Base-by-base conservation (phyloP, 1,284 basidiomycete species). In the Heterobasidion occidentale region DNA sequence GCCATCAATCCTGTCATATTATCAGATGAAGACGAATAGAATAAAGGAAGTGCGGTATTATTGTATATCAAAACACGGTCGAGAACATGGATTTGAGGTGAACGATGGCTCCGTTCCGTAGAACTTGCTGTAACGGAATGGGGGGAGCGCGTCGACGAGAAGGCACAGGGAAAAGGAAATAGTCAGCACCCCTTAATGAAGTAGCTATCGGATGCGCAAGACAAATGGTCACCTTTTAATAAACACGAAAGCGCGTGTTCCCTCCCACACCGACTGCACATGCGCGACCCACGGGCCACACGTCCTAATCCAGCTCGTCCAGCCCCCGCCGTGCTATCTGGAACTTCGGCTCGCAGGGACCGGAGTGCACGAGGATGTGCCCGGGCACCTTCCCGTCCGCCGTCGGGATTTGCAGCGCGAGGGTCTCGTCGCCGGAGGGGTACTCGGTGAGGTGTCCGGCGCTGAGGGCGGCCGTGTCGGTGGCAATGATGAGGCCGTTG, bases 401-500 rank as follows among this genome's bases (percentile, higher is more conserved):
- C 4, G 58, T 63, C 34, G 62, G 62, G 20, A 63, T 63, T 54
- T 63, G 62, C 11, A 63, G 42, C 12, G 36, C 60, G 34, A 19
- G 46, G 11, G 62, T 63, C 56, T 56, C 57, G 5, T 44, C 36
- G 1, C 45, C 17, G 20, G 62, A 61, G 9, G 62, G 62, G 50
- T 63, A 63, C 4, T 36, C 46, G 19, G 62, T 61, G 46, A 27
- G 33, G 48, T 63, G 62, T 14, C 62, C 62, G 9, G 9, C 5
- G 46, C 61, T 58, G 49, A 56, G 48, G 27, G 7, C 50, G 33
- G 56, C 15, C 11, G 60, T 60, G 57, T 67, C 65, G 5, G 60
- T 56, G 4, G 62, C 64, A 35, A 67, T 51, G 57, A 67, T 59
- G 17, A 62, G 3, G 44, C 65, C 65, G 38, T 62, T 46, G 34